Conservation (phyloP, 257 asterid genomes). For the Solanum pinnatisectum region DNA sequence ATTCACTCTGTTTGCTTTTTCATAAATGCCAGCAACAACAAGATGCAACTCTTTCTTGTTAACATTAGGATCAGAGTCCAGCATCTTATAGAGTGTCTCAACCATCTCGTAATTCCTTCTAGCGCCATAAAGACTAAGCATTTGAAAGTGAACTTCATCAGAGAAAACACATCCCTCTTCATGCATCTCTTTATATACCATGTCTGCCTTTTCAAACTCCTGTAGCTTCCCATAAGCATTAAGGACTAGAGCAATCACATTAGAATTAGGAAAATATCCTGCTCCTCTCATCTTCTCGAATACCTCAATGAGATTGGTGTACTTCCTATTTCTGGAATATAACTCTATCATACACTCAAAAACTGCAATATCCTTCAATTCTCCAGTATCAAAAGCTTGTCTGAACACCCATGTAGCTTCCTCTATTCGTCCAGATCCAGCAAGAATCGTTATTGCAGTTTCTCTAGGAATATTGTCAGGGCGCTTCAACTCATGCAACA, state of each 20-base stretch:
- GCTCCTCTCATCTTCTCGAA: constrained; percentile 64
- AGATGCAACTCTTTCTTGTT: constrained; percentile 78
- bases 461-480: constrained; percentile 90
- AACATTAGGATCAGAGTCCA: constrained; percentile 47
- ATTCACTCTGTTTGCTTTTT: constrained; percentile 65
- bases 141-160: constrained; percentile 81
- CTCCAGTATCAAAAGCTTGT: constrained; percentile 68
- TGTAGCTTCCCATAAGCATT: constrained; percentile 74
- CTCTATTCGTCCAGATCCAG: constrained; percentile 82
- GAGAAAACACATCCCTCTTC: constrained; percentile 73
- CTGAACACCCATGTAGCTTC: constrained; percentile 96
- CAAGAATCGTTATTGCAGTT: constrained; percentile 66
- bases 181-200: constrained; percentile 51
- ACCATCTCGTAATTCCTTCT: constrained; percentile 58
- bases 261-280: constrained; percentile 65
- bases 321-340: constrained; percentile 55
- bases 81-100: constrained; percentile 42
- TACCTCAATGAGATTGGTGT: constrained; percentile 70
- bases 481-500: constrained; percentile 65
- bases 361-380: constrained; percentile 58
- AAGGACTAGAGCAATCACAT: constrained; percentile 52
- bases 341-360: constrained; percentile 64
- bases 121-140: constrained; percentile 69
- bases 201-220: constrained; percentile 62
- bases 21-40: constrained; percentile 73